Evolutionary conservation across 768 basidiomycete genomes (phyloP).

Genomic region (Phlebiopsis gigantea): DNA sequence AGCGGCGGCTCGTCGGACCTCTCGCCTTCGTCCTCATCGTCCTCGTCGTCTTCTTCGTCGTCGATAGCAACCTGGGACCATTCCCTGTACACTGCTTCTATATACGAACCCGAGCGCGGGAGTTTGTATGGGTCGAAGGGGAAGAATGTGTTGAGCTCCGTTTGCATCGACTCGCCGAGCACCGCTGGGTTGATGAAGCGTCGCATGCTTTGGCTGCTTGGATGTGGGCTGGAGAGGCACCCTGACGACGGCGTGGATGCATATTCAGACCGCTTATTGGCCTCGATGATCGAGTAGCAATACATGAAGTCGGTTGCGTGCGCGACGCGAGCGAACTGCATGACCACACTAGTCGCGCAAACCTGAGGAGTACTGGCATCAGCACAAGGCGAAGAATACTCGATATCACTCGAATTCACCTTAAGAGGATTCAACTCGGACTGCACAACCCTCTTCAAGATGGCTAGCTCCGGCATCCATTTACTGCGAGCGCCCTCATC

Average conservation of each 20-base stretch:
- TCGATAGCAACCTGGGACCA: conserved; percentile 78
- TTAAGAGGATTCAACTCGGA: conserved; percentile 88
- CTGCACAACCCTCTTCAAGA: conserved; percentile 74
- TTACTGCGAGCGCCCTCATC: conserved; percentile 37
- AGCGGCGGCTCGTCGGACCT: conserved; percentile 15
- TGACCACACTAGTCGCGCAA: conserved; percentile 86
- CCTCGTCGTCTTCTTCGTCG: conserved; percentile 67
- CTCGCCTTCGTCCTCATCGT: conserved; percentile 50
- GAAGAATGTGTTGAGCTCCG: conserved; percentile 91
- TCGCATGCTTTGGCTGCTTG: not conserved
- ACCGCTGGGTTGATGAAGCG: conserved; percentile 14
- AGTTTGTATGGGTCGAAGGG: conserved; percentile 97
- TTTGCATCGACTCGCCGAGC: conserved; percentile 36
- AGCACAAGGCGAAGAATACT: not conserved
- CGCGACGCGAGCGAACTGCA: conserved; percentile 91
- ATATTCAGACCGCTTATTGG: conserved; percentile 71
- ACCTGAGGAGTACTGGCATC: conserved; percentile 39
- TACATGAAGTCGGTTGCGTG: conserved; percentile 90
- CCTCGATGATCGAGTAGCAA: conserved; percentile 87
- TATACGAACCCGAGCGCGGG: conserved; percentile 68
- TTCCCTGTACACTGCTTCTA: conserved; percentile 82
- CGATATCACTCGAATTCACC: conserved; percentile 35
- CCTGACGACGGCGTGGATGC: conserved; percentile 1
- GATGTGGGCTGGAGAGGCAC: not conserved
- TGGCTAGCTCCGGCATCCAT: conserved; percentile 81